These are phyloP conservation scores for Suhomyces chickasaworum DNA, from an alignment of 1,139 yeast species.

Conservation along the genomic window DNA sequence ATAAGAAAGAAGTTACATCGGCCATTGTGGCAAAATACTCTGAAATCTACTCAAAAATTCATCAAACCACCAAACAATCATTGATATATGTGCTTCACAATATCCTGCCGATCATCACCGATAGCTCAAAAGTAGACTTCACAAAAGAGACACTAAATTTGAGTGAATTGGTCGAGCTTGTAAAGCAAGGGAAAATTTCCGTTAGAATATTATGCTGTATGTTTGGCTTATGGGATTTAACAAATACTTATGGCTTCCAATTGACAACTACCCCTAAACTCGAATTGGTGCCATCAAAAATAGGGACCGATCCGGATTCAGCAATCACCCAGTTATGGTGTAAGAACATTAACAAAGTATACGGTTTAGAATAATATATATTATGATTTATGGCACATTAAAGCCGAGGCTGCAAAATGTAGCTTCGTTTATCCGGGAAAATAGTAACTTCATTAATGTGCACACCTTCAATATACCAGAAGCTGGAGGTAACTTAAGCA, in stretches of 20 bases:
- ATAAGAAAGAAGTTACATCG: background rate
- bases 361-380: slow-evolving; percentile 22
- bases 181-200: slow-evolving; percentile 27
- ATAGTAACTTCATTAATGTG: background rate
- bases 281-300: background rate
- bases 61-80: slow-evolving; percentile 16
- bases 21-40: slow-evolving; percentile 13
- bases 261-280: slow-evolving; percentile 10
- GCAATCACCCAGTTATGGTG: slow-evolving; percentile 18
- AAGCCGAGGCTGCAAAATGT: background rate
- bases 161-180: slow-evolving; percentile 19
- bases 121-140: background rate
- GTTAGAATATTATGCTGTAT: slow-evolving; percentile 34
- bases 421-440: background rate
- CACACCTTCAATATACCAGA: background rate
- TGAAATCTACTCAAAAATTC: slow-evolving; percentile 7
- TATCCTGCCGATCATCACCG: slow-evolving; percentile 20
- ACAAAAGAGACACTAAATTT: slow-evolving; percentile 14
- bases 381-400: background rate
- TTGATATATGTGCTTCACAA: slow-evolving; percentile 24
- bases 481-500: too few species aligned
- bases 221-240: slow-evolving; percentile 38
- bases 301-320: background rate
- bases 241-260: slow-evolving; percentile 24
- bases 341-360: slow-evolving; percentile 23